phyloP scores from a whole-genome alignment of 2,329 filamentous ascomycete genomes.

The Aspergillus quadrilineatus region DNA sequence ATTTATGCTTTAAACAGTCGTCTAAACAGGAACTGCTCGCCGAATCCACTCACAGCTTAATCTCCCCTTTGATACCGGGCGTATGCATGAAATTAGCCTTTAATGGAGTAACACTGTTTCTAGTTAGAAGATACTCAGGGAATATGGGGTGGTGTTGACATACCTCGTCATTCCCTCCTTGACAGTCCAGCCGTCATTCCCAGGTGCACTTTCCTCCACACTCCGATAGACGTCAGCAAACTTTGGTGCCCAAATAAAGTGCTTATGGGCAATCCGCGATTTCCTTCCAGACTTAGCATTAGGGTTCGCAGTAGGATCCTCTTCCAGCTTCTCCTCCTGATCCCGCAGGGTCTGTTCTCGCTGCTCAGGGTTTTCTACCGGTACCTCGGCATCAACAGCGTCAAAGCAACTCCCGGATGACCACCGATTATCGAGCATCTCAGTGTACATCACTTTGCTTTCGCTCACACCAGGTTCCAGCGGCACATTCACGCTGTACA shows the following conservation, averaged over 20 bases:
- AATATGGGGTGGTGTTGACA: conserved; percentile 6
- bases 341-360: conserved; percentile 74
- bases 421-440: conserved; percentile 92
- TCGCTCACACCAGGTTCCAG: conserved; percentile 71
- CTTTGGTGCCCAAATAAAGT: conserved; percentile 91
- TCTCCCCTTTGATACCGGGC: conserved; percentile 65
- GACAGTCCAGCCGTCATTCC: conserved; percentile 92
- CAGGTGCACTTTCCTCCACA: conserved; percentile 74
- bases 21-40: conserved; percentile 21
- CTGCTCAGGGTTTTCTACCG: conserved; percentile 59
- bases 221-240: conserved; percentile 85
- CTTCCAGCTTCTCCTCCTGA: conserved; percentile 51
- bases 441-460: conserved; percentile 75
- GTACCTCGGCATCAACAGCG: conserved; percentile 66
- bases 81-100: conserved; percentile 90
- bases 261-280: conserved; percentile 68
- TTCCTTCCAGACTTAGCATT: conserved; percentile 28
- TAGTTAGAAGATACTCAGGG: conserved; percentile 8
- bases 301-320: conserved; percentile 26
- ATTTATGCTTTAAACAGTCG: conserved; percentile 26
- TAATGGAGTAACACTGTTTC: conserved; percentile 75
- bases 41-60: conserved; percentile 72
- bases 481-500: conserved; percentile 93
- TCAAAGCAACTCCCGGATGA: conserved; percentile 79
- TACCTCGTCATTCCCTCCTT: conserved; percentile 84